Evolutionary conservation across 345 rosid species (phyloP).

Genomic region (Mallotus nudiflorus): DNA sequence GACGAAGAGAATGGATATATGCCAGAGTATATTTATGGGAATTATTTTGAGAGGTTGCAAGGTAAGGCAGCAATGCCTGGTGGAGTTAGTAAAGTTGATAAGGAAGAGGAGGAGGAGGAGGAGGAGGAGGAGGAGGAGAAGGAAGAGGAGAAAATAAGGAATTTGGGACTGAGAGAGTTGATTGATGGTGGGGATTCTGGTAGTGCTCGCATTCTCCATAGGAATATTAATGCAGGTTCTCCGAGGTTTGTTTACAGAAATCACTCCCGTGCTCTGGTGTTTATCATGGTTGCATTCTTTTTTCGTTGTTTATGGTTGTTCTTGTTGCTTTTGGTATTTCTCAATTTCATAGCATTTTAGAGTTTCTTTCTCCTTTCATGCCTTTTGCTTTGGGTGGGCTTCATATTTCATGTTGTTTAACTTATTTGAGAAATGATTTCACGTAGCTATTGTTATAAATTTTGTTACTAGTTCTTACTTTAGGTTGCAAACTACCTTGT

Average conservation of each 20-base stretch:
- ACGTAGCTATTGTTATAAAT: not conserved
- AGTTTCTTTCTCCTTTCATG: not conserved
- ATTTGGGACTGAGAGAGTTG: constrained; percentile 79
- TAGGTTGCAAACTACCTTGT: not conserved
- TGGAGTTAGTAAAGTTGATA: constrained; percentile 20
- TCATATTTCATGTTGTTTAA: not conserved
- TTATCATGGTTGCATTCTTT: not conserved
- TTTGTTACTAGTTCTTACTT: not conserved
- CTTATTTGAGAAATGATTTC: not conserved
- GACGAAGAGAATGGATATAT: constrained; percentile 83
- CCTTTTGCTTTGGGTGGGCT: not conserved
- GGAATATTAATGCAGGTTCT: constrained; percentile 65
- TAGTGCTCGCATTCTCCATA: constrained; percentile 74
- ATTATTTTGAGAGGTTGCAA: constrained; percentile 89
- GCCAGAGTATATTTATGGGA: constrained; percentile 95
- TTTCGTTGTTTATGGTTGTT: not conserved
- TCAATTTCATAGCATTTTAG: not conserved
- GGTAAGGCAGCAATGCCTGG: constrained; percentile 23
- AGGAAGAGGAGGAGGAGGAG: constrained; percentile 36
- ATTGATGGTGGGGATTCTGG: constrained; percentile 62
- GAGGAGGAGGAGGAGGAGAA: constrained; percentile 40
- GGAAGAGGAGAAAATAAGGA: constrained; percentile 51
- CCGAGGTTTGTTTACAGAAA: constrained; percentile 43
- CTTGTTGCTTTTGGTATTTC: not conserved
- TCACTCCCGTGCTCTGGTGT: not conserved